phyloP scores from a whole-genome alignment of 352 stramenopile species.

The Globisporangium camurandrum region DNA sequence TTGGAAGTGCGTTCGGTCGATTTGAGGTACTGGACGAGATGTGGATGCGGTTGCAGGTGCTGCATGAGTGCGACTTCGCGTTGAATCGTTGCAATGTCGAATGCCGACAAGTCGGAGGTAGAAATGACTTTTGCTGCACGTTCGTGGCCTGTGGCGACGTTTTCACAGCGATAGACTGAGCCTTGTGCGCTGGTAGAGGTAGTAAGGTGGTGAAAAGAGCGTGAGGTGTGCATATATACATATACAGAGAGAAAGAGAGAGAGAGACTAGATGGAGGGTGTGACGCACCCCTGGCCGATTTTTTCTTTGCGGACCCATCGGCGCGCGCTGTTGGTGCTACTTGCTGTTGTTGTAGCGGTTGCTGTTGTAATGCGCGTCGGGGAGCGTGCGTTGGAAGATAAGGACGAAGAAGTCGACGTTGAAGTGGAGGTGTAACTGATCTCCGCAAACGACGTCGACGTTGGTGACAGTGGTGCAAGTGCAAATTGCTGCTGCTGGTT shows the following conservation, averaged over 20 bases:
- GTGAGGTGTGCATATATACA: background rate
- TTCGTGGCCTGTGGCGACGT: conserved; percentile 38
- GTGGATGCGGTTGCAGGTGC: conserved; percentile 28
- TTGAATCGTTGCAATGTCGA: conserved; percentile 52
- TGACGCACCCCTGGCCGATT: conserved; percentile 61
- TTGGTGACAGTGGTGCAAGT: conserved; percentile 15
- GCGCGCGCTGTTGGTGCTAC: conserved; percentile 17
- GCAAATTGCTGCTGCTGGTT: background rate
- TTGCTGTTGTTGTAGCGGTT: conserved; percentile 11
- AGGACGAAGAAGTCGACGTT: background rate
- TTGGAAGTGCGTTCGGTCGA: conserved; percentile 44
- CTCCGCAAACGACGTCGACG: conserved; percentile 16
- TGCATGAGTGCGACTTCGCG: conserved; percentile 67
- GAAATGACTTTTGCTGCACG: conserved; percentile 66
- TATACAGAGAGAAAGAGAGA: background rate
- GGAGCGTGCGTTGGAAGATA: too few species aligned
- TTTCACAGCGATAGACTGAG: conserved; percentile 63
- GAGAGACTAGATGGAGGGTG: background rate
- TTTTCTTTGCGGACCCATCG: conserved; percentile 67
- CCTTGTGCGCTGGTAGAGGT: conserved; percentile 32
- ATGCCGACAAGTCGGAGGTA: conserved; percentile 38
- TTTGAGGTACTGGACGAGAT: conserved; percentile 62
- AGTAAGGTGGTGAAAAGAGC: background rate
- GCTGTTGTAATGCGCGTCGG: conserved; percentile 15
- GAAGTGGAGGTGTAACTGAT: conserved; percentile 13